These are phyloP conservation scores for Diphasiastrum complanatum DNA, from an alignment of 83 land plant species.

Conservation along the genomic window DNA sequence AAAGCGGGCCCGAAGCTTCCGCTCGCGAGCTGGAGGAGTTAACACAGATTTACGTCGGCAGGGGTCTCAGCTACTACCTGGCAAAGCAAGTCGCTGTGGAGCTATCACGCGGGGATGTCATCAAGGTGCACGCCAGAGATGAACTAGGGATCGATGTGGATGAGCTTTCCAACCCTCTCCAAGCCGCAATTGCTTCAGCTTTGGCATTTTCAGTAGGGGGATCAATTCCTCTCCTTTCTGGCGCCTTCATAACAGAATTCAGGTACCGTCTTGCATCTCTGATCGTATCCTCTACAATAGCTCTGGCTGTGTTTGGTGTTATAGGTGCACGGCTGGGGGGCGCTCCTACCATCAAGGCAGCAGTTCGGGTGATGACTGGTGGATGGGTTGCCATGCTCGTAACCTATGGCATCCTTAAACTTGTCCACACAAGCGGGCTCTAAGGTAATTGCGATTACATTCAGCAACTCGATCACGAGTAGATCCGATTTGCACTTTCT, in stretches of 20 bases:
- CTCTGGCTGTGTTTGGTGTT: conserved; percentile 1
- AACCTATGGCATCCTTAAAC: conserved; percentile 3
- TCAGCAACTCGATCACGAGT: no score
- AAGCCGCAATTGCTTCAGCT: conserved; percentile 8
- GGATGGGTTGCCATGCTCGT: conserved; percentile 7
- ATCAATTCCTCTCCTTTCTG: background rate
- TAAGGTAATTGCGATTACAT: no score
- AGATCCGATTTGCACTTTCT: no score
- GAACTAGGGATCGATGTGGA: conserved; percentile 8
- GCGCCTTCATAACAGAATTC: background rate
- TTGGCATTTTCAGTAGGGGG: conserved; percentile 10
- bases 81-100: conserved; percentile 20
- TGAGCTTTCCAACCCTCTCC: conserved; percentile 5
- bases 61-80: conserved; percentile 18
- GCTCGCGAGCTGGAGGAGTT: conserved; percentile 27
- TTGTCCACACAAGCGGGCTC: no score
- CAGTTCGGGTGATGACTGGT: background rate
- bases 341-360: background rate
- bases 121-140: conserved; percentile 11
- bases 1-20: background rate
- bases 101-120: background rate
- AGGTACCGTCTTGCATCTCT: background rate
- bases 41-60: conserved; percentile 19
- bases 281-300: background rate
- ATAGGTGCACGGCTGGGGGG: conserved; percentile 1